phyloP scores from a whole-genome alignment of 2,329 filamentous ascomycete genomes.

The Fusarium bactridioides region DNA sequence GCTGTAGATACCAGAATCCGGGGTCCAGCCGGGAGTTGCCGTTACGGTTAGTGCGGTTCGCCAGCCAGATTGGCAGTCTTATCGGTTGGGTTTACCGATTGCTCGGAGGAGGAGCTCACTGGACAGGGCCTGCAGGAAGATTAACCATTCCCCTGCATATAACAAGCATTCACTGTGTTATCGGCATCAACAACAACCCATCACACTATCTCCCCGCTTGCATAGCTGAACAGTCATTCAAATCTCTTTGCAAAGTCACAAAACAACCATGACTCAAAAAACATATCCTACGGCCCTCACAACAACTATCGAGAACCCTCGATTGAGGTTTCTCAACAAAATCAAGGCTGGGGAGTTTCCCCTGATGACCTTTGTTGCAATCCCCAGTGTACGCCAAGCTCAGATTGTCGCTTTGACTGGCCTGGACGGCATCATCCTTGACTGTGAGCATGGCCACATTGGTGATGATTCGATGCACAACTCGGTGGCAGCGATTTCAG shows the following conservation, averaged over 20 bases:
- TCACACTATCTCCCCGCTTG: neutral
- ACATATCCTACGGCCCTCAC: constrained; percentile 13
- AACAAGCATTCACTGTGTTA: neutral
- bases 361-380: constrained; percentile 58
- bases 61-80: neutral
- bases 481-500: constrained; percentile 7
- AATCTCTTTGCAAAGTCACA: neutral
- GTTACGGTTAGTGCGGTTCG: neutral
- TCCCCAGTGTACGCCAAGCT: constrained; percentile 56
- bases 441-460: constrained; percentile 44
- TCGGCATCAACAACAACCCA: neutral
- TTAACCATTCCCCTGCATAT: neutral
- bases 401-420: constrained; percentile 59
- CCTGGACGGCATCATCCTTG: constrained; percentile 58
- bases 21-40: constrained; percentile 6
- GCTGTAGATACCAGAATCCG: neutral
- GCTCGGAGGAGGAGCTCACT: constrained; percentile 4
- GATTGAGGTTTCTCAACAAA: constrained; percentile 54
- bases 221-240: neutral
- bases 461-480: constrained; percentile 17
- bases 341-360: constrained; percentile 50
- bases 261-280: constrained; percentile 11
- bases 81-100: neutral
- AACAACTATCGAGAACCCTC: constrained; percentile 50
- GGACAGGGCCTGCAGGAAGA: neutral